Evolutionary conservation across 2,329 filamentous ascomycete genomes (phyloP).

Genomic region (Penicillium sp.): DNA sequence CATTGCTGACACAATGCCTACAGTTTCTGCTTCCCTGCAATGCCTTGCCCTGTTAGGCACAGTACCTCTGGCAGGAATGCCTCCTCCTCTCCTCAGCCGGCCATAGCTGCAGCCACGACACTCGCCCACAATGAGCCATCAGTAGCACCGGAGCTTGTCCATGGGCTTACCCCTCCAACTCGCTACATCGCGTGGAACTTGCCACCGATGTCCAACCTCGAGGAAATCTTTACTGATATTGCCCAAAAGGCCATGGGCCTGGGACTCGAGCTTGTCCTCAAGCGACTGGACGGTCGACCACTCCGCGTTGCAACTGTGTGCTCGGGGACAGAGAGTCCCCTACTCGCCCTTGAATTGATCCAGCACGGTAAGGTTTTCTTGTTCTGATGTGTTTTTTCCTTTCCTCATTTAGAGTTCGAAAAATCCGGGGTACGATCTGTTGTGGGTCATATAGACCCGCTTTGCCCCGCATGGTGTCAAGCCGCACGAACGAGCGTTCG

Average conservation of each 20-base stretch:
- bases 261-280: slow-evolving; percentile 48
- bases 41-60: background rate
- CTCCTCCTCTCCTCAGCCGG: background rate
- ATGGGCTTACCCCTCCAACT: background rate
- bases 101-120: background rate
- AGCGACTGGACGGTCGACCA: slow-evolving; percentile 33
- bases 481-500: background rate
- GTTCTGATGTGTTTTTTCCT: slow-evolving; percentile 19
- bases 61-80: background rate
- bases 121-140: background rate
- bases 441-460: background rate
- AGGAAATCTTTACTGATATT: slow-evolving; percentile 32
- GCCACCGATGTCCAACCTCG: slow-evolving; percentile 27
- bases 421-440: background rate
- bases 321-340: slow-evolving; percentile 73
- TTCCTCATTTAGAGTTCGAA: background rate
- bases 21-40: background rate
- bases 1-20: background rate
- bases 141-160: background rate
- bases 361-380: slow-evolving; percentile 40
- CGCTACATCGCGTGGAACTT: slow-evolving; percentile 20
- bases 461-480: background rate
- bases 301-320: slow-evolving; percentile 70
- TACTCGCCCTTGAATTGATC: slow-evolving; percentile 65
- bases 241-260: slow-evolving; percentile 23